A percentile compares a stretch with the other conserved stretches of the same genome.
phyloP scores from a whole-genome alignment of 2,329 filamentous ascomycete species.

The Byssothecium circinans region DNA sequence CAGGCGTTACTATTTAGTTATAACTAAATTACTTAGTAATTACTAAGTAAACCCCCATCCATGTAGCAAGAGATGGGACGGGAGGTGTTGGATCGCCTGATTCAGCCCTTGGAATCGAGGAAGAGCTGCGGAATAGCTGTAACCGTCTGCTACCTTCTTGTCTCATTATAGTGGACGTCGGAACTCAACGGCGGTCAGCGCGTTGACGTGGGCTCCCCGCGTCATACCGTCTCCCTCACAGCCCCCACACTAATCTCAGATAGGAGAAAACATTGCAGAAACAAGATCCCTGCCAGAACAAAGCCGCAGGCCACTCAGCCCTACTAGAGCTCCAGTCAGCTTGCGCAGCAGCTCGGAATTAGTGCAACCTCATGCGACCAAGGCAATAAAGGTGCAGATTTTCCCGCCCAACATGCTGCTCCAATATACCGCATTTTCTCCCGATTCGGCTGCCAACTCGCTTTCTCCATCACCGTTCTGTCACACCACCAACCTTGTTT shows the following conservation, averaged over 20 bases:
- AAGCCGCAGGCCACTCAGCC: constrained; percentile 16
- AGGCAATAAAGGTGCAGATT: constrained; percentile 27
- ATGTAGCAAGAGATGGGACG: too few relatives aligned
- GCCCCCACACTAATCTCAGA: constrained; percentile 2
- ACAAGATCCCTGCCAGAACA: constrained; percentile 8
- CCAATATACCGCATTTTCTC: constrained; percentile 3
- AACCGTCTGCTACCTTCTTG: too few relatives aligned
- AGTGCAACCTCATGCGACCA: constrained; percentile 4
- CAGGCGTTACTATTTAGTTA: too few relatives aligned
- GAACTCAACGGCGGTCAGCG: neutral
- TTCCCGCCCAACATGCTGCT: constrained; percentile 4
- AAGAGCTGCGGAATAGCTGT: too few relatives aligned
- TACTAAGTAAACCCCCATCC: too few relatives aligned
- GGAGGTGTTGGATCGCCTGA: too few relatives aligned
- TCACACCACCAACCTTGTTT: neutral
- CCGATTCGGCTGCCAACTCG: constrained; percentile 7
- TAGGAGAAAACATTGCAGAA: constrained; percentile 1
- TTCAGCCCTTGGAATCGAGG: too few relatives aligned
- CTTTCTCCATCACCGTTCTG: neutral
- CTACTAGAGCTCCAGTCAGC: neutral
- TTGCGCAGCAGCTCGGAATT: neutral
- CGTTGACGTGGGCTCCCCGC: neutral
- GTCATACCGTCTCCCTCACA: neutral
- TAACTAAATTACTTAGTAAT: too few relatives aligned
- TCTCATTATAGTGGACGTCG: too few relatives aligned